Percentiles rank a stretch among this genome's conserved stretches.
These are phyloP conservation scores for Mucor piriformis DNA, from an alignment of 371 early-diverging fungal genomes.

Conservation along the genomic window DNA sequence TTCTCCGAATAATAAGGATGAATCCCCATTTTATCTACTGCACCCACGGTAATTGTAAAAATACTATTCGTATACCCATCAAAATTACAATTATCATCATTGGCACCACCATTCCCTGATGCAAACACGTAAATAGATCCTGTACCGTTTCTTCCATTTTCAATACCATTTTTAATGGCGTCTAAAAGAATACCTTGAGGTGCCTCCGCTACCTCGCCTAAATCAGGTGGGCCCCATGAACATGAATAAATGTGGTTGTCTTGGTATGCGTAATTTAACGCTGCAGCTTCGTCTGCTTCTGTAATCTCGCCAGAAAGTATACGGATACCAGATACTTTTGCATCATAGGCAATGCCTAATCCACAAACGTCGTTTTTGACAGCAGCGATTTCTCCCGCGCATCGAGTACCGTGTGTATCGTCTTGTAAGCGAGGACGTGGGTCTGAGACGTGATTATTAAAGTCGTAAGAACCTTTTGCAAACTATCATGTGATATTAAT, in stretches of 20 bases:
- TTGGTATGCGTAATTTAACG: conserved; percentile 83
- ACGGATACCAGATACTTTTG: conserved; percentile 81
- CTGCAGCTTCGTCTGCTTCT: conserved; percentile 77
- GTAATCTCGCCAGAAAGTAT: conserved; percentile 51
- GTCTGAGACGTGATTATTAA: conserved; percentile 75
- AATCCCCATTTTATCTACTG: conserved; percentile 73
- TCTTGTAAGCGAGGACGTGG: conserved; percentile 80
- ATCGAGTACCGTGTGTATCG: conserved; percentile 96
- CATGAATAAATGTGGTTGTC: conserved; percentile 91
- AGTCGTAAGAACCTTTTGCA: conserved; percentile 90
- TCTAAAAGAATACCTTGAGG: conserved; percentile 76
- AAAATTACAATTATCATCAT: conserved; percentile 91
- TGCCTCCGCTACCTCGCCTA: conserved; percentile 82
- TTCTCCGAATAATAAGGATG: conserved; percentile 87
- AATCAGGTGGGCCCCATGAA: conserved; percentile 92
- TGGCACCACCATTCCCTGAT: conserved; percentile 87
- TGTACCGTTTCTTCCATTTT: conserved; percentile 79
- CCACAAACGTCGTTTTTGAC: conserved; percentile 89
- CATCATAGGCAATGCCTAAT: conserved; percentile 90
- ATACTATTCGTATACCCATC: conserved; percentile 96
- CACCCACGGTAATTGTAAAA: conserved; percentile 92
- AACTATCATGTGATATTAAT: conserved; percentile 45
- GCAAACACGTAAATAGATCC: conserved; percentile 95
- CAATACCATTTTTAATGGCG: conserved; percentile 84
- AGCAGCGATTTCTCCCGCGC: conserved; percentile 97